Evolutionary conservation across 202 grass and related monocot species (phyloP), one percentile per base, ranked within the genome.

Genomic region (Sporobolus alterniflorus): DNA sequence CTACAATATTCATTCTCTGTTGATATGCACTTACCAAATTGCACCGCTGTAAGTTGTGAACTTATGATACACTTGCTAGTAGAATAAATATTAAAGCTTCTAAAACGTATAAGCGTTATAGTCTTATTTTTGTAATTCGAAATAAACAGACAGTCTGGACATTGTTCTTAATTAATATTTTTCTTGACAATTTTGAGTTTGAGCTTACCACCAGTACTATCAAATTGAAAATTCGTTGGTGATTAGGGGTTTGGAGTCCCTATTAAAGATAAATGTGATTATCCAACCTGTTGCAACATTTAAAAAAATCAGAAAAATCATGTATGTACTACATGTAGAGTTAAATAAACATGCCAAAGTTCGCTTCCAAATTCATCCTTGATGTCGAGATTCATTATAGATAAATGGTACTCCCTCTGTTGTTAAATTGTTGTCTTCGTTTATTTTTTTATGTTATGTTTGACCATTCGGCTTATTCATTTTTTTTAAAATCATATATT

Each of bases 121-220:
- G 10, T 46, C 3, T 67, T 22, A 57, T 9, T 63, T 9, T 67
- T 30, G 30, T 16, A 77, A 57, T 21, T 83, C 7, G 76, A 63
- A 78, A 65, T 34, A 42, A 49, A 71, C 15, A 70, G 5, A 55
- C 24, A 54, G n/a, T 80, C 26, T 80, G 52, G 51, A 67, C 24
- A 61, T 59, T 79, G 42, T 60, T 30, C 20, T 63, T 66, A 63
- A 42, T 65, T 62, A 51, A 51, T 51, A 57, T 86, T 62, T 54
- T 36, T 3, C 50, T 69, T n/a, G 3, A 63, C 48, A 72, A 83
- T 31, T 63, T 71, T 67, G 10, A 59, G 64, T 63, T 16, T 26
- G 6, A 65, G 9, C 32, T 81, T 75, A 29, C 25, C 26, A 14
- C 13, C 26, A 15, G 13, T 29, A 16, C 30, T 14, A 30, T 61